Base-by-base conservation (phyloP, 441 rosid species). In the Flueggea neowawraea region DNA sequence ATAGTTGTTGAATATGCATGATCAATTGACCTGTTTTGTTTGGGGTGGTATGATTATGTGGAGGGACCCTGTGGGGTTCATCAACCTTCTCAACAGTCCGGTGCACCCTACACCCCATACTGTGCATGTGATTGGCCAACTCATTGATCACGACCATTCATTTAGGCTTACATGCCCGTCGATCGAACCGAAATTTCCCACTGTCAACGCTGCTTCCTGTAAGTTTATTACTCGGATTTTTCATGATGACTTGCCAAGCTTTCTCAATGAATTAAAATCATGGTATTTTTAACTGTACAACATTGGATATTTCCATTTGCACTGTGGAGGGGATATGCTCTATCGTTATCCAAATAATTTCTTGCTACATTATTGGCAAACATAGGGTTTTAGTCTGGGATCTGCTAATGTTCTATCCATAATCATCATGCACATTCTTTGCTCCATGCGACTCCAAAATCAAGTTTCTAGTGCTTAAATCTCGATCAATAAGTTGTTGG, bases 121-220 rank as follows among this genome's bases (percentile, higher is more conserved):
- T 61, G 59, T 61, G 70, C 83, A 72, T 69, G 75, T 77, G 80
- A 69, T 41, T 66, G 64, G 73, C 72, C 86, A 79, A 73, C 84
- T 70, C 78, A 75, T 52, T 77, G 82, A 77, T 72, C 68, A 56
- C 13, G 78, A 79, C 77, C 70, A 64, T 70, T 75, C 82, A 60
- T 54, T 43, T 43, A 43, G 45, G 12, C 45, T 43, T 43, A 1
- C 45, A 43, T 43, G 12, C 45, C 45, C 45, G 10, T 22, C 28
- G 28, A 22, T 22, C 28, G 28, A 22, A 22, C 28, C 28, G 28
- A 22, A 22, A 22, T 22, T 22, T 22, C 28, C 28, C 28, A 22
- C 28, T 22, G 28, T 22, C 28, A 22, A 2, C 28, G 28, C 1
- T 22, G 2, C 28, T 22, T 22, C 28, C 1, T 22, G 28, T 22